Conservation (phyloP, 805 yeast species). For the Cyberlindnera japonica region DNA sequence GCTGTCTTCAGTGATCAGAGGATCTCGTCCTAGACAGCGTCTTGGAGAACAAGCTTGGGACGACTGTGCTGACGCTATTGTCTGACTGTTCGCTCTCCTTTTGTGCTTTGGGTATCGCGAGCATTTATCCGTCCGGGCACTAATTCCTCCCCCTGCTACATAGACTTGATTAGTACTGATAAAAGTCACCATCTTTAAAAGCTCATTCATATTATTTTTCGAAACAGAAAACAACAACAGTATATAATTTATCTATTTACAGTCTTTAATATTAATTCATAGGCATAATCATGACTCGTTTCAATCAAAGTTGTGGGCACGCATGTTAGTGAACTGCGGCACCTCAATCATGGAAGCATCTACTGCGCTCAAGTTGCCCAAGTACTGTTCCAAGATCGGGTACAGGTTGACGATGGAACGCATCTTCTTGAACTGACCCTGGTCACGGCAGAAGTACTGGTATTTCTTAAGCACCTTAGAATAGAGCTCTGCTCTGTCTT, state of each 20-base stretch:
- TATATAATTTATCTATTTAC: neutral
- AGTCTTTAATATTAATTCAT: neutral
- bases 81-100: too few relatives aligned
- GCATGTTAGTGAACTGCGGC: constrained; percentile 14
- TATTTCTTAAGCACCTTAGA: constrained; percentile 22
- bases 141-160: too few relatives aligned
- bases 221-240: too few relatives aligned
- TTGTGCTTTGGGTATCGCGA: too few relatives aligned
- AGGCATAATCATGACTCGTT: neutral
- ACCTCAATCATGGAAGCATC: constrained; percentile 15
- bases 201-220: too few relatives aligned
- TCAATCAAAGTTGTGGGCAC: neutral
- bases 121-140: too few relatives aligned
- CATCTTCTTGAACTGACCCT: constrained; percentile 13
- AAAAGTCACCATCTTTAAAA: too few relatives aligned
- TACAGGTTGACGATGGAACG: constrained; percentile 15
- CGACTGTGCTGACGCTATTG: too few relatives aligned
- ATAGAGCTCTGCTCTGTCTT: constrained; percentile 21
- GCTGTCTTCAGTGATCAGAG: too few relatives aligned
- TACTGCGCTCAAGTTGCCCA: constrained; percentile 10
- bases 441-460: constrained; percentile 26
- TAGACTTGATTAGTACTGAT: too few relatives aligned
- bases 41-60: too few relatives aligned
- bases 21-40: too few relatives aligned
- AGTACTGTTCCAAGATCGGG: constrained; percentile 12